Base-by-base conservation (phyloP, 2,329 filamentous ascomycete genomes). In the Phoma herbarum region DNA sequence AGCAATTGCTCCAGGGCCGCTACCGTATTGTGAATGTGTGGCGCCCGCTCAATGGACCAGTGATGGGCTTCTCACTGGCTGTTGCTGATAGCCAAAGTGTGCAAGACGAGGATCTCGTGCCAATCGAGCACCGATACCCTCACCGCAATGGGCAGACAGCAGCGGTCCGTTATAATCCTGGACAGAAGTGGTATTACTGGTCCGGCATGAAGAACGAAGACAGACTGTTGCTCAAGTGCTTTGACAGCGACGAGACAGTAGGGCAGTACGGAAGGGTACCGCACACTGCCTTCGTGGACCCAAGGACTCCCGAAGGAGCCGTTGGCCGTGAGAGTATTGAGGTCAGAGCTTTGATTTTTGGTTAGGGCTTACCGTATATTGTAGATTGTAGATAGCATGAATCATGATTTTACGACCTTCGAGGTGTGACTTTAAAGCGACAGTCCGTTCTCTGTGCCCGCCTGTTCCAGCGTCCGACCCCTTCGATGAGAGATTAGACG, bases 11-110 rank as follows among this genome's bases (percentile, higher is more conserved):
- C 1, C 74, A 82, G 58, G 86, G 84, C 2, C 87, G 92, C 2
- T 93, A 92, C 76, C 86, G 92, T 60, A 91, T 97, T 70, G 86
- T 97, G 75, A 97, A 96, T 66, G 89, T 97, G 46, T 97, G 93
- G 93, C 84, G 90, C 0, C 88, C 75, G 0, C 75, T 89, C 18
- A 87, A 86, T 46, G 85, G 82, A 0, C 81, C 83, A 2, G 84
- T 88, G 0, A 83, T 86, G 54, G 79, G 81, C 0, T 82, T 79
- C 23, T 86, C 88, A 2, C 78, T 89, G 2, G 85, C 82, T 0
- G 83, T 87, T 50, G 86, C 86, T 0, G 83, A 86, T 6, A 83
- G 82, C 18, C 75, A 79, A 1, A 83, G 81, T 0, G 84, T 88
- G 2, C 71, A 80, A 0, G 82, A 90, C 49, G 79, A 81, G 0